These are phyloP conservation scores for Lablab purpureus DNA, from an alignment of 306 rosid species.

Conservation along the genomic window DNA sequence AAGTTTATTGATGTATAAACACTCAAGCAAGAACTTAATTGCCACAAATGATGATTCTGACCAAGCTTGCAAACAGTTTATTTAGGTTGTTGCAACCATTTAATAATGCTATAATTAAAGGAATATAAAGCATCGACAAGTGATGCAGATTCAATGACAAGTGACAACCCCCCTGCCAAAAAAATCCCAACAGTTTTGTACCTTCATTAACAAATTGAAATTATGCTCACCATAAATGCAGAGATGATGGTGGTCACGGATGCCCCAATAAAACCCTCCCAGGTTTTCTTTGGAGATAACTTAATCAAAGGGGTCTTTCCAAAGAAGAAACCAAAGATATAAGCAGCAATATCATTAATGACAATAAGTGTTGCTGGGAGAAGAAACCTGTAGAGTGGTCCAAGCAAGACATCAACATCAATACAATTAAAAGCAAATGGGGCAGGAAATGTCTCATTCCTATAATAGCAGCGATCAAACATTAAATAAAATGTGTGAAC, in stretches of 20 bases:
- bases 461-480: background rate
- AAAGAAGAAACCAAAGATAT: slow-evolving; percentile 90
- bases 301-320: slow-evolving; percentile 98
- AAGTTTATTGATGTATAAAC: slow-evolving; percentile 18
- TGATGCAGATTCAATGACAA: slow-evolving; percentile 34
- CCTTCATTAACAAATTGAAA: slow-evolving; percentile 36
- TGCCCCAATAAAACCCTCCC: slow-evolving; percentile 99
- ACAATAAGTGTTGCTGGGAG: slow-evolving; percentile 97
- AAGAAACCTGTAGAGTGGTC: slow-evolving; percentile 82
- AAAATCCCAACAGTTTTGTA: background rate
- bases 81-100: slow-evolving; percentile 34
- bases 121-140: slow-evolving; percentile 19
- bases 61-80: slow-evolving; percentile 31
- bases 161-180: background rate
- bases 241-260: slow-evolving; percentile 90
- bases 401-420: slow-evolving; percentile 33
- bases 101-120: slow-evolving; percentile 25
- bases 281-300: slow-evolving; percentile 98
- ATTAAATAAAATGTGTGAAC: slow-evolving; percentile 19
- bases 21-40: slow-evolving; percentile 34
- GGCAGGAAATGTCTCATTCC: slow-evolving; percentile 6
- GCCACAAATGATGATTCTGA: slow-evolving; percentile 19
- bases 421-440: slow-evolving; percentile 30
- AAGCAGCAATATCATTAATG: slow-evolving; percentile 96
- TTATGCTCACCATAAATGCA: slow-evolving; percentile 86